A percentile compares a stretch with the other conserved stretches of the same genome.
These are phyloP conservation scores for Podaxis sp. DNA, from an alignment of 768 basidiomycete genomes.

Conservation along the genomic window DNA sequence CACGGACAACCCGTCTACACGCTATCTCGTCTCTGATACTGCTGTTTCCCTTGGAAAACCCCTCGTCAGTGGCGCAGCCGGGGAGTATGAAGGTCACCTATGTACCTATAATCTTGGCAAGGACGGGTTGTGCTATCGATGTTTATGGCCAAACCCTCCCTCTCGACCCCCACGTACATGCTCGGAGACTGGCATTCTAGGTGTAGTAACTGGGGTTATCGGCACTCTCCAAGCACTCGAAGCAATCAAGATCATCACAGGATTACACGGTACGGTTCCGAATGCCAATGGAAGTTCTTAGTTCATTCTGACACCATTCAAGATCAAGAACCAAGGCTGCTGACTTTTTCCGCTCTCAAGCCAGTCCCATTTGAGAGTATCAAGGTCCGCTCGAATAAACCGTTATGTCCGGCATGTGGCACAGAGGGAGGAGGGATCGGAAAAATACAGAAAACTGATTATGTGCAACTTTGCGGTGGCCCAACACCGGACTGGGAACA, in stretches of 20 bases:
- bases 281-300: not conserved
- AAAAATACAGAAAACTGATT: conserved; percentile 44
- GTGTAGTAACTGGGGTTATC: conserved; percentile 85
- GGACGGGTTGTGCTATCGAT: conserved; percentile 88
- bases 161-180: conserved; percentile 59
- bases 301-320: not conserved
- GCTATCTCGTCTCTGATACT: conserved; percentile 91
- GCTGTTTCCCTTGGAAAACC: conserved; percentile 72
- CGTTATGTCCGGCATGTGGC: conserved; percentile 26
- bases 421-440: conserved; percentile 14
- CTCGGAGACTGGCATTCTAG: conserved; percentile 85
- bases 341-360: conserved; percentile 75
- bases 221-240: conserved; percentile 90
- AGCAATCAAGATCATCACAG: conserved; percentile 75
- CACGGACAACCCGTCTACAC: conserved; percentile 70
- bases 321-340: conserved; percentile 64
- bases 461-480: conserved; percentile 86
- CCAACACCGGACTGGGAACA: conserved; percentile 62
- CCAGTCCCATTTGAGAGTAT: conserved; percentile 75
- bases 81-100: conserved; percentile 79
- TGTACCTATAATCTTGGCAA: conserved; percentile 69
- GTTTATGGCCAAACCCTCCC: conserved; percentile 84
- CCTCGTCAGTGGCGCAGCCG: conserved; percentile 91
- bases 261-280: conserved; percentile 52
- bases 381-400: conserved; percentile 71